phyloP scores from a whole-genome alignment of 1,139 yeast species.

The Pichia sp. region DNA sequence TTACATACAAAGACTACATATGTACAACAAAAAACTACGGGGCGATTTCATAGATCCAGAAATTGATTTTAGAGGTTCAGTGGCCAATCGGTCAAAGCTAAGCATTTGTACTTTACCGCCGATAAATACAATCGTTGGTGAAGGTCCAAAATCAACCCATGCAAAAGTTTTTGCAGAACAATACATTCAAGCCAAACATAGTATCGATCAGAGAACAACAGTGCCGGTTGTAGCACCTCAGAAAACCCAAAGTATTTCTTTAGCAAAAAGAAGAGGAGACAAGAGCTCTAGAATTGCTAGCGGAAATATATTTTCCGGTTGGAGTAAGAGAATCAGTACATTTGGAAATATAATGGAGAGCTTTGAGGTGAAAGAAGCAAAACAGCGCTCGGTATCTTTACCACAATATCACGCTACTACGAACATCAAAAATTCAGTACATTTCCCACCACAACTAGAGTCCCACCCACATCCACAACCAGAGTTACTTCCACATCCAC shows the following conservation, averaged over 20 bases:
- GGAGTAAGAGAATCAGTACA: slow-evolving; percentile 13
- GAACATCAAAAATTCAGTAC: background rate
- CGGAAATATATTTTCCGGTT: background rate
- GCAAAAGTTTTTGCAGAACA: background rate
- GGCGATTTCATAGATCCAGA: slow-evolving; percentile 14
- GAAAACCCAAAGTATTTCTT: background rate
- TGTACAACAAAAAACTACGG: slow-evolving; percentile 9
- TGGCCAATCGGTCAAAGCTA: slow-evolving; percentile 10
- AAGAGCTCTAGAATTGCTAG: background rate
- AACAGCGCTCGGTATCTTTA: slow-evolving; percentile 5
- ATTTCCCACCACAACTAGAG: background rate
- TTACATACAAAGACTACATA: background rate
- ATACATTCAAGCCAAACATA: background rate
- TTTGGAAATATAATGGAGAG: slow-evolving; percentile 1
- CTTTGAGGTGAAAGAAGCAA: background rate
- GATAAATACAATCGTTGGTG: background rate
- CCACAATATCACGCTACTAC: background rate
- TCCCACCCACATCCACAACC: background rate
- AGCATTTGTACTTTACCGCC: slow-evolving; percentile 12
- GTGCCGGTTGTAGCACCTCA: background rate
- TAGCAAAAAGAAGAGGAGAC: slow-evolving; percentile 1
- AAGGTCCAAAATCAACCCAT: background rate
- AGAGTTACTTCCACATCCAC: background rate
- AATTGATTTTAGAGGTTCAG: slow-evolving; percentile 12
- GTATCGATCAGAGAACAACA: background rate